A percentile compares a stretch with the other conserved stretches of the same genome.
These are phyloP conservation scores for Hypericum perforatum DNA, from an alignment of 345 rosid genomes.

Conservation along the genomic window DNA sequence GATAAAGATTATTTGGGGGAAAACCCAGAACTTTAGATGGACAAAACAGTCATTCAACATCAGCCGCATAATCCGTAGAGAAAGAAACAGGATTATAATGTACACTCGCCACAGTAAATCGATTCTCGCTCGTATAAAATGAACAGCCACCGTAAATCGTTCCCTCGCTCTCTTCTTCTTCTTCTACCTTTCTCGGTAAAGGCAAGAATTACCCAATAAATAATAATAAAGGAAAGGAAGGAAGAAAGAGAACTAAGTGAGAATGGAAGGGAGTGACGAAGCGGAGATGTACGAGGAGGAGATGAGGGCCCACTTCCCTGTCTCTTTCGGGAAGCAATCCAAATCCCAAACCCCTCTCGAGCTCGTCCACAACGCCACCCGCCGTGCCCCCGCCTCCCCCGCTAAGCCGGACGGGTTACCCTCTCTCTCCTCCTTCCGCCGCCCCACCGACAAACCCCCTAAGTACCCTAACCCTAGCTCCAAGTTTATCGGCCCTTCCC, in stretches of 20 bases:
- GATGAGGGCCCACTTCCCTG: conserved; percentile 62
- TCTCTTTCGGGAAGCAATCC: conserved; percentile 62
- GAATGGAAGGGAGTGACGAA: conserved; percentile 49
- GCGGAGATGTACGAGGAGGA: conserved; percentile 58
- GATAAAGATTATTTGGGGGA: no score
- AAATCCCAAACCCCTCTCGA: conserved; percentile 52
- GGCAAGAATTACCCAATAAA: not conserved
- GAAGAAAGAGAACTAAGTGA: not conserved
- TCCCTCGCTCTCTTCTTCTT: no score
- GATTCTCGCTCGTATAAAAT: no score
- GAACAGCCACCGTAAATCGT: no score
- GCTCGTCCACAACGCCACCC: conserved; percentile 63
- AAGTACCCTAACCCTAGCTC: conserved; percentile 25
- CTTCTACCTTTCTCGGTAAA: no score
- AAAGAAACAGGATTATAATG: no score
- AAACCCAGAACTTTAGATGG: no score
- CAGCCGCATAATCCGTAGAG: no score
- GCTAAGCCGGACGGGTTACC: conserved; percentile 24
- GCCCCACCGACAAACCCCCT: conserved; percentile 24
- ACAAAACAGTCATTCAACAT: no score
- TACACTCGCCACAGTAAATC: no score
- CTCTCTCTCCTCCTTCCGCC: conserved; percentile 50
- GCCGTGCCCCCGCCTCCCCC: conserved; percentile 29
- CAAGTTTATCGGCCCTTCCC: conserved; percentile 22
- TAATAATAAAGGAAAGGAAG: not conserved